Conservation (phyloP, 2,329 filamentous ascomycete species). For the Incumbomyces delicatus region DNA sequence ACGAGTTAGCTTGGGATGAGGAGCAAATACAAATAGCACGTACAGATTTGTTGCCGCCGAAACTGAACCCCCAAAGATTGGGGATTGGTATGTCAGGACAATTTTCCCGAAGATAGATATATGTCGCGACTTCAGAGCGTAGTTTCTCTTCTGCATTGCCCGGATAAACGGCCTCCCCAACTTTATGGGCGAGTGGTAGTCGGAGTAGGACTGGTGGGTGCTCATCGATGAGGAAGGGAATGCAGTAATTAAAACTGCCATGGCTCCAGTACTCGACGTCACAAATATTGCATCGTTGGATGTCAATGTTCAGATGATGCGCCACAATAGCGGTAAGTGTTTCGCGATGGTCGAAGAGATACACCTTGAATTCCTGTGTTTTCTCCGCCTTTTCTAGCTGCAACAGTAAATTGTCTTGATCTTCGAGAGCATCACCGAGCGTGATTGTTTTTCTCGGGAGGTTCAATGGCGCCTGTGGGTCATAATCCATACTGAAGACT, state of each 20-base stretch:
- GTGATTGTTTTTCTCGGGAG: too few species aligned
- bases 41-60: too few species aligned
- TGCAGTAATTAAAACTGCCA: slow-evolving; percentile 24
- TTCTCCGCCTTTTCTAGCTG: too few species aligned
- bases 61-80: too few species aligned
- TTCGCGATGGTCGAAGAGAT: too few species aligned
- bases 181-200: slow-evolving; percentile 21
- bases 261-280: slow-evolving; percentile 20
- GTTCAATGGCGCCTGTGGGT: too few species aligned
- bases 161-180: slow-evolving; percentile 19
- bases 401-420: too few species aligned
- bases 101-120: slow-evolving; percentile 7
- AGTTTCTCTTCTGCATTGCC: slow-evolving; percentile 24
- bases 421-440: too few species aligned
- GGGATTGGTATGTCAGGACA: too few species aligned
- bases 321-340: too few species aligned
- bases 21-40: slow-evolving; percentile 19
- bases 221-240: slow-evolving; percentile 16
- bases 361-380: too few species aligned
- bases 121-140: slow-evolving; percentile 23
- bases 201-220: slow-evolving; percentile 14
- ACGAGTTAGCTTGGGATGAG: slow-evolving; percentile 22
- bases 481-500: too few species aligned
- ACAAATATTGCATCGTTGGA: slow-evolving; percentile 13
- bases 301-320: slow-evolving; percentile 9